phyloP scores from a whole-genome alignment of 2,329 filamentous ascomycete genomes.

The Nothopassalora personata region DNA sequence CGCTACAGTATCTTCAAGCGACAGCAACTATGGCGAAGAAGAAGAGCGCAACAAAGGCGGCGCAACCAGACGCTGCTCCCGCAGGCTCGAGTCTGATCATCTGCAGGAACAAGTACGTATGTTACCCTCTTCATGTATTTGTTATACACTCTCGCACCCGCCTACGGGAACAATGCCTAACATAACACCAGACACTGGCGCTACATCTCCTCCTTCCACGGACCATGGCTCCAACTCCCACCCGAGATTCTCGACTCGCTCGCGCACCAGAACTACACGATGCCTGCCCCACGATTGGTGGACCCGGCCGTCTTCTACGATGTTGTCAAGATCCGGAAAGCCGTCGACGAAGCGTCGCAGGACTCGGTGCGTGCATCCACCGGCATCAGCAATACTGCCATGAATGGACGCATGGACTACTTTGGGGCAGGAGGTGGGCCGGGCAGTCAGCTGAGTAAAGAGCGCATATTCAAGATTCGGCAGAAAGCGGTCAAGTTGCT shows the following conservation, averaged over 20 bases:
- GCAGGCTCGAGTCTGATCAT: constrained; percentile 53
- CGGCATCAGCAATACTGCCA: constrained; percentile 61
- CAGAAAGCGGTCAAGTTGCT: constrained; percentile 76
- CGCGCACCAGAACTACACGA: constrained; percentile 73
- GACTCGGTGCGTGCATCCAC: constrained; percentile 72
- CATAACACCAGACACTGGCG: constrained; percentile 52
- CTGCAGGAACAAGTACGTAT: constrained; percentile 63
- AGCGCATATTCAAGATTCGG: constrained; percentile 72
- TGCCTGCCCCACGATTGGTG: constrained; percentile 68
- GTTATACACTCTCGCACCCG: neutral
- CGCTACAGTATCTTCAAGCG: neutral
- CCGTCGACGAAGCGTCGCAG: constrained; percentile 74
- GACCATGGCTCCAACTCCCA: constrained; percentile 75
- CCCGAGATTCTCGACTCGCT: constrained; percentile 73
- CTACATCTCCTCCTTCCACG: constrained; percentile 78
- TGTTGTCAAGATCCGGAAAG: constrained; percentile 71
- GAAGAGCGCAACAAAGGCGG: constrained; percentile 22
- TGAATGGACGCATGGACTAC: constrained; percentile 47
- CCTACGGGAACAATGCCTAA: neutral
- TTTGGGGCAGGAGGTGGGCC: constrained; percentile 51
- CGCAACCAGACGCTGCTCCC: constrained; percentile 23
- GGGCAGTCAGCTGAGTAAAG: constrained; percentile 61
- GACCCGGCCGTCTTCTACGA: constrained; percentile 80
- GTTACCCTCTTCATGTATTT: constrained; percentile 17
- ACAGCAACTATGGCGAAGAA: constrained; percentile 30